These are phyloP conservation scores for Nemania sp. DNA, from an alignment of 2,329 filamentous ascomycete species.

Conservation along the genomic window DNA sequence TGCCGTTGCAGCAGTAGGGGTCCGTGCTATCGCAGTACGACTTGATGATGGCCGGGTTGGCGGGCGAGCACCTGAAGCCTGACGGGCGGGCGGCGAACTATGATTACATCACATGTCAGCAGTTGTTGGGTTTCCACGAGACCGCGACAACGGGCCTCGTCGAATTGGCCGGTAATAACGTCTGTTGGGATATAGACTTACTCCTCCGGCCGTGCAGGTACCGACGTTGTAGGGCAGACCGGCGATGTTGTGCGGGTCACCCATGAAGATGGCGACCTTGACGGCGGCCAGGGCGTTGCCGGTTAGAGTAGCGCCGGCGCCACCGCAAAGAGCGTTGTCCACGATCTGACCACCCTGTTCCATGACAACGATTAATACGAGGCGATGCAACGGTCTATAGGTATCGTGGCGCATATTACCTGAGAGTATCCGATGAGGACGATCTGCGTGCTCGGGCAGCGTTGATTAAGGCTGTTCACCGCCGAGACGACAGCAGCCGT, in stretches of 20 bases:
- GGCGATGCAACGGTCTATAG: background rate
- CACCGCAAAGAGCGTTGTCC: constrained; percentile 65
- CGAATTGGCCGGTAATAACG: too few species aligned
- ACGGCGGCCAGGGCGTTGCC: constrained; percentile 54
- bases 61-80: constrained; percentile 61
- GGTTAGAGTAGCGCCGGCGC: constrained; percentile 52
- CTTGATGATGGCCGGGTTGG: constrained; percentile 56
- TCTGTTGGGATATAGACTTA: too few species aligned
- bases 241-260: constrained; percentile 59
- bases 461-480: constrained; percentile 58
- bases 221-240: constrained; percentile 65
- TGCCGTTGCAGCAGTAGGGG: constrained; percentile 70
- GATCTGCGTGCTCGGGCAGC: constrained; percentile 61
- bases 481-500: constrained; percentile 59
- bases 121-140: background rate
- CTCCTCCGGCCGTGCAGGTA: constrained; percentile 61
- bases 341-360: constrained; percentile 63
- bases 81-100: constrained; percentile 64
- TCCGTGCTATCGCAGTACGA: constrained; percentile 68
- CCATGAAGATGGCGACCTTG: constrained; percentile 67
- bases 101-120: background rate
- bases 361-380: background rate
- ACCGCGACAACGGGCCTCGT: too few species aligned
- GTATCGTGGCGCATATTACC: constrained; percentile 20
- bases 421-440: constrained; percentile 68